Conservation (phyloP, 352 stramenopile species). For the Paralagenidium karlingii region DNA sequence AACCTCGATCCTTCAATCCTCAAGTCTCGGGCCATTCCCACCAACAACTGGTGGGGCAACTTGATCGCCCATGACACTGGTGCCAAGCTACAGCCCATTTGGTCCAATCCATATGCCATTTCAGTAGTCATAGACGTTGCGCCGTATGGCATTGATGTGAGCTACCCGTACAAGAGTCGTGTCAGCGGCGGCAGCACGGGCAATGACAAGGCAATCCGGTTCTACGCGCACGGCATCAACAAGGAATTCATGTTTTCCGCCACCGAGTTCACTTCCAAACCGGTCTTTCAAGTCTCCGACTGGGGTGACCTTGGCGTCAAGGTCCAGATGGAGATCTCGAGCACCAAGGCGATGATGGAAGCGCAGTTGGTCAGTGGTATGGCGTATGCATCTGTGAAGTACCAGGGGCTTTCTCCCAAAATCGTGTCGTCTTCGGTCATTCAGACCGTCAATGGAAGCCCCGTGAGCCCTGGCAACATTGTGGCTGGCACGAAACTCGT, state of each 20-base stretch:
- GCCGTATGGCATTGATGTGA: constrained; percentile 34
- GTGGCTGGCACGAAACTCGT: constrained; percentile 28
- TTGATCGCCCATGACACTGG: constrained; percentile 34
- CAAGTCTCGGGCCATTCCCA: constrained; percentile 39
- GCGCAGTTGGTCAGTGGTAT: constrained; percentile 50
- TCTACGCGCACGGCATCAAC: constrained; percentile 36
- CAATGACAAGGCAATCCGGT: constrained; percentile 32
- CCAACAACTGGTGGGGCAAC: constrained; percentile 66
- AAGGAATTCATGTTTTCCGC: constrained; percentile 41
- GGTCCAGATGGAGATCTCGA: constrained; percentile 20
- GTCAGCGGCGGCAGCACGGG: constrained; percentile 34
- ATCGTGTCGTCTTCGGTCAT: constrained; percentile 25
- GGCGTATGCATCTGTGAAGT: constrained; percentile 37
- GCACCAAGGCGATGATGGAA: constrained; percentile 15
- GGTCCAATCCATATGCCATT: constrained; percentile 44
- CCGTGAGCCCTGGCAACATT: constrained; percentile 6
- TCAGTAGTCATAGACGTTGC: constrained; percentile 21
- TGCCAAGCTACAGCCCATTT: constrained; percentile 24
- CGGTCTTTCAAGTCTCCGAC: constrained; percentile 31
- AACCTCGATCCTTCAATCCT: constrained; percentile 27
- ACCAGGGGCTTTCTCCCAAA: constrained; percentile 23
- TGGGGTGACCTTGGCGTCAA: constrained; percentile 45
- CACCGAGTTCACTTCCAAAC: constrained; percentile 24
- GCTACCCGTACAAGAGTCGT: constrained; percentile 38
- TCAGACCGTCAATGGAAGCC: constrained; percentile 24